Percentiles rank a stretch among this genome's conserved stretches.
These are phyloP conservation scores for Penicillium sp. DNA, from an alignment of 2,329 filamentous ascomycete genomes.

Conservation along the genomic window DNA sequence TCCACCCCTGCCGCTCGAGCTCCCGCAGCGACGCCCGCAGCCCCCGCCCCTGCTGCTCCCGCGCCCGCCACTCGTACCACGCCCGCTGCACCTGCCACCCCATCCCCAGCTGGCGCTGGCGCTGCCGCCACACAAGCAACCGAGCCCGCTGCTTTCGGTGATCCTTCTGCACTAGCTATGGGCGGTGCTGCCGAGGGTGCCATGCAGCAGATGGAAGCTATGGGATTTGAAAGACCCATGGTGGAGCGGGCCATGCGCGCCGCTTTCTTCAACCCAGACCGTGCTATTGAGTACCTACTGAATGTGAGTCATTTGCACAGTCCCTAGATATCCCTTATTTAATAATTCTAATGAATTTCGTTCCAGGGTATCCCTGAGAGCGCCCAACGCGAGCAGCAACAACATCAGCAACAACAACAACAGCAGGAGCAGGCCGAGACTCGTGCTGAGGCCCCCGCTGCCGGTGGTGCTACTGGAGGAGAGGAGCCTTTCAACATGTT, in stretches of 20 bases:
- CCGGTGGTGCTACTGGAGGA: slow-evolving; percentile 37
- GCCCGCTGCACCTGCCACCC: slow-evolving; percentile 50
- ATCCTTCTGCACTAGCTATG: slow-evolving; percentile 81
- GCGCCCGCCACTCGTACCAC: slow-evolving; percentile 54
- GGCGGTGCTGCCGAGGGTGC: slow-evolving; percentile 79
- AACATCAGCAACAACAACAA: slow-evolving; percentile 62
- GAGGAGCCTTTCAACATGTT: slow-evolving; percentile 83
- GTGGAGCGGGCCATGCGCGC: slow-evolving; percentile 95
- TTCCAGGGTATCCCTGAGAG: slow-evolving; percentile 84
- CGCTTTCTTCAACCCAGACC: slow-evolving; percentile 94
- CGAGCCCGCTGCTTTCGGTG: slow-evolving; percentile 56
- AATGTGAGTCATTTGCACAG: slow-evolving; percentile 60
- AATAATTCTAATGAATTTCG: neutral
- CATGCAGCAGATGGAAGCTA: slow-evolving; percentile 90
- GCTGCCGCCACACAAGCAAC: slow-evolving; percentile 34
- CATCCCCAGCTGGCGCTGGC: slow-evolving; percentile 45
- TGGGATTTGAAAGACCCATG: slow-evolving; percentile 88
- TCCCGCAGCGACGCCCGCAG: slow-evolving; percentile 47
- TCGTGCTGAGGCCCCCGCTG: slow-evolving; percentile 43
- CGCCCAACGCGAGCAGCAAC: slow-evolving; percentile 67
- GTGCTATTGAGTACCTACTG: slow-evolving; percentile 93
- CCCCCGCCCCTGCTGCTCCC: slow-evolving; percentile 54
- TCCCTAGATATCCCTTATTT: neutral
- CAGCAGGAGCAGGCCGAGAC: slow-evolving; percentile 43
- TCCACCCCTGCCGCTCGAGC: slow-evolving; percentile 42